Percentiles rank a stretch among this genome's conserved stretches.
Evolutionary conservation across 2,329 filamentous ascomycete species (phyloP).

Genomic region (Teratosphaeria epicoccoides): DNA sequence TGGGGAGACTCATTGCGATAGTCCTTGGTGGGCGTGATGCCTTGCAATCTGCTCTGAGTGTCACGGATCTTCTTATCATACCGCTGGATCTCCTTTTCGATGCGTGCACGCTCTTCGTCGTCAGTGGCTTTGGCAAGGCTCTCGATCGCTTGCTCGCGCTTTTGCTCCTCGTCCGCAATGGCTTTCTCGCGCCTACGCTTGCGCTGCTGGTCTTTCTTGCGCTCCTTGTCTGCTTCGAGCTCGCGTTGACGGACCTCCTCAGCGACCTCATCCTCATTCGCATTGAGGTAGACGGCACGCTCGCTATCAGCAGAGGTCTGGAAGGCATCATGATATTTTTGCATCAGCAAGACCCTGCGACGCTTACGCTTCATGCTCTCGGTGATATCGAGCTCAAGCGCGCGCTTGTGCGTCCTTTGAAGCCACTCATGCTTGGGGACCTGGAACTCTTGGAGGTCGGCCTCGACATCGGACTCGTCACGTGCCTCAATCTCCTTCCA

Average conservation of each 20-base stretch:
- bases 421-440: conserved; percentile 44
- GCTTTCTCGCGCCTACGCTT: conserved; percentile 93
- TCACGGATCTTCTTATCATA: conserved; percentile 88
- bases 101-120: conserved; percentile 68
- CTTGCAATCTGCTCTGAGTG: conserved; percentile 76
- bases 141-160: conserved; percentile 68
- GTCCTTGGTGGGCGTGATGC: conserved; percentile 65
- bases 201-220: conserved; percentile 99
- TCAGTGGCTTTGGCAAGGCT: conserved; percentile 70
- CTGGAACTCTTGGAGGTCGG: conserved; percentile 44
- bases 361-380: conserved; percentile 60
- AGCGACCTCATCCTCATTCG: conserved; percentile 70
- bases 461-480: conserved; percentile 50
- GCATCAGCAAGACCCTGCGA: conserved; percentile 45
- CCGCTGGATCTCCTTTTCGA: conserved; percentile 75
- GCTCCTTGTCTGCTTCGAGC: conserved; percentile 88
- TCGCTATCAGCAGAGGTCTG: conserved; percentile 58
- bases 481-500: conserved; percentile 51
- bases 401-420: conserved; percentile 53
- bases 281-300: conserved; percentile 63
- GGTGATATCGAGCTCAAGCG: conserved; percentile 50
- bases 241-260: conserved; percentile 83
- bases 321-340: conserved; percentile 50
- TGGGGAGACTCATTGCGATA: conserved; percentile 56
- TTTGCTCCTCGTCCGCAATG: conserved; percentile 75